Evolutionary conservation across 2,329 filamentous ascomycete species (phyloP), one percentile per base, ranked within the genome.

Genomic region (Camptophora hylomeconis): DNA sequence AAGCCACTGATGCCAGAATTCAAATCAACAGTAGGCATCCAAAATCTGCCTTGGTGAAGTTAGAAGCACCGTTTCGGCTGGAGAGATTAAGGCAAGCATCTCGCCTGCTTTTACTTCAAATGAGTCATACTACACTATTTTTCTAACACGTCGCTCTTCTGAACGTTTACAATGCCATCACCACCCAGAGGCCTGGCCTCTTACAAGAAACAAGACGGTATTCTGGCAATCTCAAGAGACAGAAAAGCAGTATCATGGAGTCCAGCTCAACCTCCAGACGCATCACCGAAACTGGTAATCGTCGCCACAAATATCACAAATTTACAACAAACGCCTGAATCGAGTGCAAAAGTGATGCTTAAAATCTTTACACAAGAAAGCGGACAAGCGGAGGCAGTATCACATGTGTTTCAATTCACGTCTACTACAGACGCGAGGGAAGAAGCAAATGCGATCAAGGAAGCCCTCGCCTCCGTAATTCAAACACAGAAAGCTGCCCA

Each of bases 191-290:
- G 76, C 35, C 71, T 69, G 39, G 75, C 79, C 29, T 65, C 75
- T 34, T 95, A 89, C 67, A 95, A 94, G 61, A 98, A 95, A 65
- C 89, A 92, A 57, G 81, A 95, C 63, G 89, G 89, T 51, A 71
- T 72, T 36, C 61, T 98, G 47, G 71, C 73, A 15, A 65, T 95
- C 44, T 74, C 80, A 10, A 61, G 68, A 32, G 82, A 93, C 53
- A 67, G 72, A 46, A 71, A 70, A 47, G 73, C 67, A 20, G 71
- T 95, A 37, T 77, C 72, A 52, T 98, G 87, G 87, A 81, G 74
- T 17, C 80, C 83, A 7, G 65, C 71, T 30, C 67, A 67, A 24
- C 67, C 70, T 18, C 58, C 63, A 12, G 66, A 64, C 31, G 70
- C 74, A 3, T 63, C 73, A 30, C 67, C 80, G 3, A 61, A 67